These are phyloP conservation scores for Nannizzia gypsea DNA, from an alignment of 2,329 filamentous ascomycete species.

Conservation along the genomic window DNA sequence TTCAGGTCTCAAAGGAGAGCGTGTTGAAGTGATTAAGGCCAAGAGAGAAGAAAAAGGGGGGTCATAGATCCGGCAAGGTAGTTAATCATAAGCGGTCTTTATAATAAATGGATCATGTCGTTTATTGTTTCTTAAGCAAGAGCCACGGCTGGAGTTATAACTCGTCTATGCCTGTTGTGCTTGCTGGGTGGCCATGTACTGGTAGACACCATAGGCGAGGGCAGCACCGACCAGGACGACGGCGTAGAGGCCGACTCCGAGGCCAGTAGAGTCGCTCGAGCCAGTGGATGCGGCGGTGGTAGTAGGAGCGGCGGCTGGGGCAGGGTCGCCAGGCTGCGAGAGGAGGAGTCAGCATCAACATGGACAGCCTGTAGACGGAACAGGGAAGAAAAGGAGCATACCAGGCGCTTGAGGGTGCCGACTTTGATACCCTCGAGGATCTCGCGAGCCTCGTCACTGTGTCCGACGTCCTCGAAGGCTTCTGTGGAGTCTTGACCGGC, in stretches of 20 bases:
- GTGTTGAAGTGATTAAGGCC: conserved; percentile 1
- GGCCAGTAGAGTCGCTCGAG: conserved; percentile 28
- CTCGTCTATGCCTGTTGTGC: conserved; percentile 7
- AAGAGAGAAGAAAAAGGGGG: not conserved
- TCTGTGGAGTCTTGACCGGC: conserved; percentile 93
- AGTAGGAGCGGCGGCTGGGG: conserved; percentile 45
- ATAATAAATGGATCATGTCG: not conserved
- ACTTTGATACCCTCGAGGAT: conserved; percentile 68
- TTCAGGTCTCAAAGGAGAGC: not conserved
- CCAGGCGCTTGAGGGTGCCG: conserved; percentile 67
- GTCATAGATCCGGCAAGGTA: conserved; percentile 2
- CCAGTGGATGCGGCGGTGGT: conserved; percentile 31
- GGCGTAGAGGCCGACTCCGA: conserved; percentile 72
- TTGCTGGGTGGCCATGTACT: conserved; percentile 48
- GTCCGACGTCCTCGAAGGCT: conserved; percentile 97
- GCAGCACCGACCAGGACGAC: conserved; percentile 66
- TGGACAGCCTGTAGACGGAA: not conserved
- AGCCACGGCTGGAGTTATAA: not conserved
- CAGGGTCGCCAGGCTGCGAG: conserved; percentile 58
- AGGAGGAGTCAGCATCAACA: not conserved
- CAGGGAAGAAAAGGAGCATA: conserved; percentile 35
- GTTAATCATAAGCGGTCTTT: conserved; percentile 2
- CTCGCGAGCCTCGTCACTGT: conserved; percentile 96
- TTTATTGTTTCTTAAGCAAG: not conserved
- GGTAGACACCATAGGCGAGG: conserved; percentile 68